These are phyloP conservation scores for Amoeboaphelidium protococcarum DNA, from an alignment of 371 early-diverging fungal genomes.

Conservation along the genomic window DNA sequence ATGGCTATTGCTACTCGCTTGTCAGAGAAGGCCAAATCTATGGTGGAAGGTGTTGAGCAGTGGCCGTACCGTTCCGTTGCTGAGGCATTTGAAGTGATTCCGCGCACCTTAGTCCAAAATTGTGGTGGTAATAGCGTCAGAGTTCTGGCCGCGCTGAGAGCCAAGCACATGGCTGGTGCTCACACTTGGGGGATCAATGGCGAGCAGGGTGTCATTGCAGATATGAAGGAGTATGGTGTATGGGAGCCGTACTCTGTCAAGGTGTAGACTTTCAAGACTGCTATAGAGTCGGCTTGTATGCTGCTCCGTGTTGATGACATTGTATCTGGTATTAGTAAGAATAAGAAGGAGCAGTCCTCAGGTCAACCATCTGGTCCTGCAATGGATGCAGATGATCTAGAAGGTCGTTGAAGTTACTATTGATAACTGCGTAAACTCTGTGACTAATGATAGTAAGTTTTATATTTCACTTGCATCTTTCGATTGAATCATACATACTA, in stretches of 20 bases:
- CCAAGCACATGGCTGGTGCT: slow-evolving; percentile 74
- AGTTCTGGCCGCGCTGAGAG: slow-evolving; percentile 69
- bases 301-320: slow-evolving; percentile 67
- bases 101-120: slow-evolving; percentile 92
- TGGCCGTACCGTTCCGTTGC: slow-evolving; percentile 87
- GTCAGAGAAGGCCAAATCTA: slow-evolving; percentile 64
- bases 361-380: not conserved
- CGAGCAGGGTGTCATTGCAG: slow-evolving; percentile 71
- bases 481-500: too few species aligned
- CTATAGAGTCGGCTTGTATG: slow-evolving; percentile 42
- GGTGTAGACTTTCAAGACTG: slow-evolving; percentile 95
- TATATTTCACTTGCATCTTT: too few species aligned
- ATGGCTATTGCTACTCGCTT: slow-evolving; percentile 86
- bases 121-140: slow-evolving; percentile 71
- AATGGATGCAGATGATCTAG: not conserved
- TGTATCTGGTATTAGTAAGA: slow-evolving; percentile 63
- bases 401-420: too few species aligned
- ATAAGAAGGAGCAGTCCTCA: not conserved
- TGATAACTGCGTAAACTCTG: too few species aligned
- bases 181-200: slow-evolving; percentile 87
- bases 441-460: too few species aligned
- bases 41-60: slow-evolving; percentile 65
- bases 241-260: slow-evolving; percentile 99
- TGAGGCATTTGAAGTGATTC: slow-evolving; percentile 94
- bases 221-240: slow-evolving; percentile 86